phyloP scores from a whole-genome alignment of 78 protist species.

The Salpingoeca rosetta region DNA sequence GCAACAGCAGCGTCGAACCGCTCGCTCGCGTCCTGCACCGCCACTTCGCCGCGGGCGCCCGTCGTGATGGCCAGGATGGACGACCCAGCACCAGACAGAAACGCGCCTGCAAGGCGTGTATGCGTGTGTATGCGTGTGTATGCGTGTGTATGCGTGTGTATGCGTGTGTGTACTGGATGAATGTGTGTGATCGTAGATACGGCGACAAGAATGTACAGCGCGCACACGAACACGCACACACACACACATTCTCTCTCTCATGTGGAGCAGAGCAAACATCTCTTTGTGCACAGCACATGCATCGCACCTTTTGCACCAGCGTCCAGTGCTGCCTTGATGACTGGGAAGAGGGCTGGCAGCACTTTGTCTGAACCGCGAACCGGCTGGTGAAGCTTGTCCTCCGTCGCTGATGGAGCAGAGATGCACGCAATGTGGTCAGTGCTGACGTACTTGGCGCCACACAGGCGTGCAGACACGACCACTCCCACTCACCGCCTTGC shows the following conservation, averaged over 20 bases:
- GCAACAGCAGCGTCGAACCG: not conserved
- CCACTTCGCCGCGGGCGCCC: not conserved
- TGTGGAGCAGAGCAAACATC: too few relatives aligned
- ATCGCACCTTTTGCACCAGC: conserved; percentile 40
- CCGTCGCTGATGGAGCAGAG: not conserved
- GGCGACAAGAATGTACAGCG: too few relatives aligned
- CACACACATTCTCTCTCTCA: too few relatives aligned
- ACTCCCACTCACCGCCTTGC: too few relatives aligned
- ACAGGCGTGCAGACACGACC: too few relatives aligned
- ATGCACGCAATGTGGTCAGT: not conserved
- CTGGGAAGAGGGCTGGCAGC: conserved; percentile 9
- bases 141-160: too few relatives aligned
- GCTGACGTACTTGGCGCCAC: too few relatives aligned
- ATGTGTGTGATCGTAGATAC: too few relatives aligned
- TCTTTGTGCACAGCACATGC: too few relatives aligned
- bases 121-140: too few relatives aligned
- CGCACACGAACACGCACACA: too few relatives aligned
- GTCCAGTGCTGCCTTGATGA: conserved; percentile 30
- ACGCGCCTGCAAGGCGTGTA: conserved; percentile 22
- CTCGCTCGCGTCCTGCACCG: not conserved
- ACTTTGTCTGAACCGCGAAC: not conserved
- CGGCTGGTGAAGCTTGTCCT: conserved; percentile 44
- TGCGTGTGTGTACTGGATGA: too few relatives aligned
- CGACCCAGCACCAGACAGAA: conserved; percentile 45
- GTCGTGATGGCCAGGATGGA: conserved; percentile 31